phyloP scores from a whole-genome alignment of 1,284 basidiomycete species.

The Fomes fomentarius region DNA sequence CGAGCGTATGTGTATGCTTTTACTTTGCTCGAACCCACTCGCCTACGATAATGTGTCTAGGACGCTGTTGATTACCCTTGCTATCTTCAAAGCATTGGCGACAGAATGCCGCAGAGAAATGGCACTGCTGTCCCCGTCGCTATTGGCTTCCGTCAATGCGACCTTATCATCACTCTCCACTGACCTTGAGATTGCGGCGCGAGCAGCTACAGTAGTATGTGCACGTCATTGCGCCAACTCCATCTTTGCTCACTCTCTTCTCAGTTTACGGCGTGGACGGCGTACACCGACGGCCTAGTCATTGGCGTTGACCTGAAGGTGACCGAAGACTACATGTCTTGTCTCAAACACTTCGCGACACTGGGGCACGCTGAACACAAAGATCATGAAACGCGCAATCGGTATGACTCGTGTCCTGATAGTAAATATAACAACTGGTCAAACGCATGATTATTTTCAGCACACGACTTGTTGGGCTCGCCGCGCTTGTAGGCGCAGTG shows the following conservation, averaged over 20 bases:
- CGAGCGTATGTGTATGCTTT: slow-evolving; percentile 69
- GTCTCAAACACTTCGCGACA: slow-evolving; percentile 69
- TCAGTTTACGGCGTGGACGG: slow-evolving; percentile 92
- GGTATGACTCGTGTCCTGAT: slow-evolving; percentile 41
- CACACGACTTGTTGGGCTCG: slow-evolving; percentile 84
- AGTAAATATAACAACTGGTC: not conserved
- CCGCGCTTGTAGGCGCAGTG: slow-evolving; percentile 80
- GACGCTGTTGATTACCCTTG: slow-evolving; percentile 85
- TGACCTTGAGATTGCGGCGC: slow-evolving; percentile 86
- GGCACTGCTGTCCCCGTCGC: slow-evolving; percentile 76
- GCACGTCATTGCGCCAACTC: not conserved
- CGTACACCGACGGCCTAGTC: slow-evolving; percentile 84
- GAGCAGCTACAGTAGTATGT: slow-evolving; percentile 81
- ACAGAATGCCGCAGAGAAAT: slow-evolving; percentile 90
- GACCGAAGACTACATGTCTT: slow-evolving; percentile 73
- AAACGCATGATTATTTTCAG: slow-evolving; percentile 41
- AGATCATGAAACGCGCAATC: slow-evolving; percentile 70
- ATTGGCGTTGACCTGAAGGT: slow-evolving; percentile 78
- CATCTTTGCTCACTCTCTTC: not conserved
- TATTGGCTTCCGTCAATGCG: slow-evolving; percentile 75
- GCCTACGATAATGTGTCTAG: slow-evolving; percentile 40
- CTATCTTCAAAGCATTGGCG: slow-evolving; percentile 85
- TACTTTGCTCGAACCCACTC: not conserved
- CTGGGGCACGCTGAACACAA: slow-evolving; percentile 56
- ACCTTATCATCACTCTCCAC: slow-evolving; percentile 65